Percentiles rank a stretch among this genome's conserved stretches.
Evolutionary conservation across 1,284 basidiomycete species (phyloP).

Genomic region (Neonothopanus nambi): DNA sequence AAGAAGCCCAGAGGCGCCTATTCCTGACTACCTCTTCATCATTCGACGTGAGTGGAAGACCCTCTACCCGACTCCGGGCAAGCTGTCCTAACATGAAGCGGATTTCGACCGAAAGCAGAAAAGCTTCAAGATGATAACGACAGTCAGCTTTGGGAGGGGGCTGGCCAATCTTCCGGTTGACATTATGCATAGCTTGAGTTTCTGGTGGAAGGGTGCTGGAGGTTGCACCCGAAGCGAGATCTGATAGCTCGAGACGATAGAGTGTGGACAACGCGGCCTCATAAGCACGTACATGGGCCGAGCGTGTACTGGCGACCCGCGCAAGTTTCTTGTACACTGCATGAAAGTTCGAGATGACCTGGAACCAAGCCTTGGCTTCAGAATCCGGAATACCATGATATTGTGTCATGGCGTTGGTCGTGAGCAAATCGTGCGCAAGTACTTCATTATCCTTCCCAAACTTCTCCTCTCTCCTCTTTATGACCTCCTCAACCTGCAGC

Average conservation of each 20-base stretch:
- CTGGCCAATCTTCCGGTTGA: constrained; percentile 24
- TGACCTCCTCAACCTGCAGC: neutral
- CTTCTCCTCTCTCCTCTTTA: neutral
- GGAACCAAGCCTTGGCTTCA: constrained; percentile 37
- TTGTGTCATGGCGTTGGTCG: constrained; percentile 6
- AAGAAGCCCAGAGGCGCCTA: constrained; percentile 35
- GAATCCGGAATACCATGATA: constrained; percentile 31
- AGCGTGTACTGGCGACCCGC: constrained; percentile 36
- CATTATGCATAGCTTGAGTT: constrained; percentile 40
- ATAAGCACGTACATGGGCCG: constrained; percentile 48
- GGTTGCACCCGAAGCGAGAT: constrained; percentile 21
- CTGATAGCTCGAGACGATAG: constrained; percentile 40
- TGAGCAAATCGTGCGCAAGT: constrained; percentile 13
- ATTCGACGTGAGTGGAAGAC: constrained; percentile 14
- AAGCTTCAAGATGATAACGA: constrained; percentile 16
- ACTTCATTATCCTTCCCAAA: constrained; percentile 10
- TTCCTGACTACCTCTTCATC: constrained; percentile 16
- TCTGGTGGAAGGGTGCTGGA: constrained; percentile 30
- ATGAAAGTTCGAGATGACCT: constrained; percentile 29
- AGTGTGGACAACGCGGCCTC: constrained; percentile 45
- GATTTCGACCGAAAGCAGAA: constrained; percentile 31
- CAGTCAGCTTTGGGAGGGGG: constrained; percentile 16
- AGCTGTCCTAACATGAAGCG: constrained; percentile 23
- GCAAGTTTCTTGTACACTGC: constrained; percentile 34
- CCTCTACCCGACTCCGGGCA: constrained; percentile 14